Conservation (phyloP, 805 yeast species). For the Isabelozyma heimii region DNA sequence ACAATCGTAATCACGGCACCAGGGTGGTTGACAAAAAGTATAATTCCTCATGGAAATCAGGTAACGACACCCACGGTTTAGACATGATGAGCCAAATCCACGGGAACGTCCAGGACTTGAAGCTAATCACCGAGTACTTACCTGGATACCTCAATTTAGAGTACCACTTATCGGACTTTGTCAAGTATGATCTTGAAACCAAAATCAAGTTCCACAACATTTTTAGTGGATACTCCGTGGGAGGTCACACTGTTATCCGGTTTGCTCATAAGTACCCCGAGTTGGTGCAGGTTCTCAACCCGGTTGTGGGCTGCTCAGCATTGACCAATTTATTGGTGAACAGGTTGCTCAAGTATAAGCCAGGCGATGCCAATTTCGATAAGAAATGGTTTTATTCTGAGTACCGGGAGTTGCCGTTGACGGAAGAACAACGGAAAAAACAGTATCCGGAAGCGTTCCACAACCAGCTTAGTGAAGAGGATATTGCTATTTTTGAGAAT, state of each 20-base stretch:
- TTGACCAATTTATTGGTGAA: conserved; percentile 43
- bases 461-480: conserved; percentile 23
- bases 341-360: conserved; percentile 27
- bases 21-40: conserved; percentile 31
- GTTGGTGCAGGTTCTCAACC: conserved; percentile 39
- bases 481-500: conserved; percentile 27
- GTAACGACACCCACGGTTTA: conserved; percentile 48
- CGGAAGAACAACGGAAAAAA: conserved; percentile 18
- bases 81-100: conserved; percentile 51
- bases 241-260: conserved; percentile 56
- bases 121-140: conserved; percentile 41
- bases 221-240: conserved; percentile 51
- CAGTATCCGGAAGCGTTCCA: conserved; percentile 36
- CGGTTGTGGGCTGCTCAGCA: conserved; percentile 51
- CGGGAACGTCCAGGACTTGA: conserved; percentile 45
- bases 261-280: conserved; percentile 39
- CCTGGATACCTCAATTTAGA: conserved; percentile 40
- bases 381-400: conserved; percentile 29
- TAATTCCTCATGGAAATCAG: conserved; percentile 46
- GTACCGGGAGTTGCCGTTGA: conserved; percentile 32
- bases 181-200: conserved; percentile 13
- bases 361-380: conserved; percentile 16
- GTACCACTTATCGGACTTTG: conserved; percentile 14
- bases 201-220: conserved; percentile 32
- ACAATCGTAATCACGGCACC: conserved; percentile 55